These are phyloP conservation scores for Mucor velutinosus DNA, from an alignment of 371 early-diverging fungal genomes.

Conservation along the genomic window DNA sequence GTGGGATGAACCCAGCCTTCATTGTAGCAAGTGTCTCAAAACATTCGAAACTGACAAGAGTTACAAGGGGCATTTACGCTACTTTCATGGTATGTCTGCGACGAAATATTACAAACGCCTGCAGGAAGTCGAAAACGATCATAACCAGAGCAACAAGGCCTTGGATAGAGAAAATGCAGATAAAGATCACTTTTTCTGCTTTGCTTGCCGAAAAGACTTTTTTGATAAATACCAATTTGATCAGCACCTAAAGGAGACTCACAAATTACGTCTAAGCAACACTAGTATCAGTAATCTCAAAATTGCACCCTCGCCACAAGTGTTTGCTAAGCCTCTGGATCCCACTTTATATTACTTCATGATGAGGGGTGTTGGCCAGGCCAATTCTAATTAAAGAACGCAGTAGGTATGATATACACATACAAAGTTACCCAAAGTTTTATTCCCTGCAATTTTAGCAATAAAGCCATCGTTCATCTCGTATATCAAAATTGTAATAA, in stretches of 20 bases:
- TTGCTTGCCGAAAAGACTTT: neutral
- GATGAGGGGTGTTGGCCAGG: neutral
- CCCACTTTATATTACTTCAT: neutral
- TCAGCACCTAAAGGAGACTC: neutral
- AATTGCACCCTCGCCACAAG: neutral
- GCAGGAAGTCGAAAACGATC: neutral
- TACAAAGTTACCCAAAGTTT: neutral
- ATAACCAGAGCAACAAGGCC: neutral
- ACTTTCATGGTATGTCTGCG: neutral
- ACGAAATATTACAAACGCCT: neutral
- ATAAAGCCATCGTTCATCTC: too few species aligned
- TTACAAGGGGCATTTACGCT: neutral
- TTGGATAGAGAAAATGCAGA: neutral
- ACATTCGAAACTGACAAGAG: neutral
- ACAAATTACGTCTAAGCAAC: neutral
- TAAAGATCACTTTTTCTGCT: neutral
- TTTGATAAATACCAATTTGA: neutral
- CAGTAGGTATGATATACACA: neutral
- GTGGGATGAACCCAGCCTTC: neutral
- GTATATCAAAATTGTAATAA: too few species aligned
- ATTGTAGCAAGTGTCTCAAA: neutral
- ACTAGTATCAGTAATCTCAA: neutral
- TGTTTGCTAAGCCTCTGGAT: neutral
- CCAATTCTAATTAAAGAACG: neutral
- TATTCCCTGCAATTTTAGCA: too few species aligned